phyloP scores from a whole-genome alignment of 2,329 filamentous ascomycete genomes.

The Pseudogymnoascus sp. region DNA sequence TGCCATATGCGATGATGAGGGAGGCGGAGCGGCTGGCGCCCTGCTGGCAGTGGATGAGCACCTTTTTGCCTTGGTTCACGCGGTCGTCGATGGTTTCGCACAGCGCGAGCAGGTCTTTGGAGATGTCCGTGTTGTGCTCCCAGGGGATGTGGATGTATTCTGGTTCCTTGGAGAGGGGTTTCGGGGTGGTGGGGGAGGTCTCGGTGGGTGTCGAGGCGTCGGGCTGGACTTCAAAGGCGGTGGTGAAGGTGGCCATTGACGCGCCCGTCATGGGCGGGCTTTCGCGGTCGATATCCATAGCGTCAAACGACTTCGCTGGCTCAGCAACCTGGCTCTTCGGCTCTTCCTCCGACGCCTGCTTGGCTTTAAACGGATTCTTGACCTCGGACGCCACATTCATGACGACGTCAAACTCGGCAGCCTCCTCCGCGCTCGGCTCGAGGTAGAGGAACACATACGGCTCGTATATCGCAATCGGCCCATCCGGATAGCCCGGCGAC shows the following conservation, averaged over 20 bases:
- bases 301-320: conserved; percentile 22
- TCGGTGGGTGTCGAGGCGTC: conserved; percentile 18
- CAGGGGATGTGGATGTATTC: conserved; percentile 84
- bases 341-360: conserved; percentile 25
- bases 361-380: conserved; percentile 57
- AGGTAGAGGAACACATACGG: conserved; percentile 71
- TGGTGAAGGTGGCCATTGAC: conserved; percentile 50
- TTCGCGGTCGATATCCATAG: conserved; percentile 25
- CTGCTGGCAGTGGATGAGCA: conserved; percentile 79
- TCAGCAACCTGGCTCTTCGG: conserved; percentile 22
- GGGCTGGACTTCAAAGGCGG: conserved; percentile 50
- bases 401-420: conserved; percentile 69
- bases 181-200: conserved; percentile 47
- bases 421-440: conserved; percentile 71
- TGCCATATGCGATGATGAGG: conserved; percentile 76
- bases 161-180: conserved; percentile 47
- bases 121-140: conserved; percentile 85
- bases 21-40: conserved; percentile 79
- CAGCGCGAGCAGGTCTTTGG: conserved; percentile 64
- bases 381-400: conserved; percentile 82
- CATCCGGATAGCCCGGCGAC: conserved; percentile 73
- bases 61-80: conserved; percentile 65
- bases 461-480: conserved; percentile 73
- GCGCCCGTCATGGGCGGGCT: conserved; percentile 43
- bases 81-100: conserved; percentile 70